Percentiles rank a stretch among this genome's conserved stretches.
Evolutionary conservation across 768 basidiomycete species (phyloP).

Genomic region (Paxillus involutus): DNA sequence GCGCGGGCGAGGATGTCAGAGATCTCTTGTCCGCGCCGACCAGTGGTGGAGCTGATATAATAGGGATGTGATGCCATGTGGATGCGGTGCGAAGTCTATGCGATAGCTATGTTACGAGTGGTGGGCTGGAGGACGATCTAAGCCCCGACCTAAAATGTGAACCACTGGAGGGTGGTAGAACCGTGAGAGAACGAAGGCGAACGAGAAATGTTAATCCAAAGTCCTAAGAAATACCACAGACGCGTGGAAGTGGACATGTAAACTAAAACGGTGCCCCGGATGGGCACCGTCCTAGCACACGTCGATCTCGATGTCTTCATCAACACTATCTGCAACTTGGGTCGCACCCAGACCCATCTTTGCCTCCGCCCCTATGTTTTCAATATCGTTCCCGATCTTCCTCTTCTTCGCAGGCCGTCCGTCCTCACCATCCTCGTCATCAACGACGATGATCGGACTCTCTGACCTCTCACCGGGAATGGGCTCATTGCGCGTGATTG

Average conservation of each 20-base stretch:
- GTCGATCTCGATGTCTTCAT: conserved; percentile 31
- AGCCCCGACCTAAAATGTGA: neutral
- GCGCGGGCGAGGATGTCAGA: conserved; percentile 2
- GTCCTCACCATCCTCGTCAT: conserved; percentile 54
- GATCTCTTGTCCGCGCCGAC: neutral
- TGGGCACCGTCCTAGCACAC: conserved; percentile 16
- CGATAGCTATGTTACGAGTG: conserved; percentile 8
- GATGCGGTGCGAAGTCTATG: conserved; percentile 12
- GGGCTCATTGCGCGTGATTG: conserved; percentile 21
- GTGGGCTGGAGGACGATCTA: conserved; percentile 1
- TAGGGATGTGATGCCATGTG: conserved; percentile 12
- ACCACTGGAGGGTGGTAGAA: too few species aligned
- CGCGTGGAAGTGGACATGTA: neutral
- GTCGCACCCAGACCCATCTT: neutral
- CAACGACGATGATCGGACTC: conserved; percentile 61
- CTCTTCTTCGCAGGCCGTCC: conserved; percentile 59
- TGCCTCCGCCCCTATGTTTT: neutral
- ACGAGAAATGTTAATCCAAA: conserved; percentile 2
- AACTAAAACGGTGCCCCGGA: neutral
- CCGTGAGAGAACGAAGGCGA: too few species aligned
- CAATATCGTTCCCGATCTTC: conserved; percentile 24
- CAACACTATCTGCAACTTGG: conserved; percentile 11
- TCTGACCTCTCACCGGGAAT: conserved; percentile 24
- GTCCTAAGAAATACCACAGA: neutral
- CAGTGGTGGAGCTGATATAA: conserved; percentile 17